phyloP scores from a whole-genome alignment of 2,329 filamentous ascomycete species.

The Ceratocystis lukuohia region DNA sequence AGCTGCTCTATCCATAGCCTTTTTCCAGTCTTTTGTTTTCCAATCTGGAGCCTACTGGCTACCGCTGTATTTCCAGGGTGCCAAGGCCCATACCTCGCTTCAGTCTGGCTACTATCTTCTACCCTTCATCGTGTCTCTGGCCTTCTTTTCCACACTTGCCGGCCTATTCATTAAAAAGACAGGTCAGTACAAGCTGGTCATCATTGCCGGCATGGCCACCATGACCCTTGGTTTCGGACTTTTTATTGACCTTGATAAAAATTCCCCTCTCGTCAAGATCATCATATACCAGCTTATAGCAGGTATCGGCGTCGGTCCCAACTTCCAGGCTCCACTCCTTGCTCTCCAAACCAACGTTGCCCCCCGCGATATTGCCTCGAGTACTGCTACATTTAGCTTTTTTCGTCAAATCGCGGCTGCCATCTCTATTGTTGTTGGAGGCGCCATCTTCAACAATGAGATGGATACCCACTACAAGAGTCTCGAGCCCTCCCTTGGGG shows the following conservation, averaged over 20 bases:
- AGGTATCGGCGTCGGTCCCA: slow-evolving; percentile 51
- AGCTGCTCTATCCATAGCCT: slow-evolving; percentile 51
- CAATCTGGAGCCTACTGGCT: slow-evolving; percentile 69
- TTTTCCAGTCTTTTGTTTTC: slow-evolving; percentile 64
- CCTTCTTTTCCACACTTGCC: slow-evolving; percentile 44
- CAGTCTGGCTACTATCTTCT: slow-evolving; percentile 63
- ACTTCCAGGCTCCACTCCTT: slow-evolving; percentile 56
- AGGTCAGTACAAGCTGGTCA: slow-evolving; percentile 49
- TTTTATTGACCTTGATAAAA: slow-evolving; percentile 46
- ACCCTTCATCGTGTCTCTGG: slow-evolving; percentile 54
- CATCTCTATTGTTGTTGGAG: slow-evolving; percentile 57
- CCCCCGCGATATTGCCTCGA: slow-evolving; percentile 52
- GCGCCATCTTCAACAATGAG: slow-evolving; percentile 66
- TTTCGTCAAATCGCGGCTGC: slow-evolving; percentile 55
- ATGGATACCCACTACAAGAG: slow-evolving; percentile 44
- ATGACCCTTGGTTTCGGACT: slow-evolving; percentile 53
- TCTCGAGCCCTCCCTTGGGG: slow-evolving; percentile 38
- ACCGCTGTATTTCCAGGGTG: slow-evolving; percentile 72
- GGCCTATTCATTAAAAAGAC: slow-evolving; percentile 49
- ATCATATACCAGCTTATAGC: slow-evolving; percentile 50
- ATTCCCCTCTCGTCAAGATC: slow-evolving; percentile 41
- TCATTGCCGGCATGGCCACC: slow-evolving; percentile 44
- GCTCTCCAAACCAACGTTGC: slow-evolving; percentile 51
- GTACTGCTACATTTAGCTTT: slow-evolving; percentile 54
- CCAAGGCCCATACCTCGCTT: slow-evolving; percentile 54